Evolutionary conservation across 75 land plant species (phyloP), one percentile per base, ranked within the genome.

Genomic region (Cunninghamia lanceolata): DNA sequence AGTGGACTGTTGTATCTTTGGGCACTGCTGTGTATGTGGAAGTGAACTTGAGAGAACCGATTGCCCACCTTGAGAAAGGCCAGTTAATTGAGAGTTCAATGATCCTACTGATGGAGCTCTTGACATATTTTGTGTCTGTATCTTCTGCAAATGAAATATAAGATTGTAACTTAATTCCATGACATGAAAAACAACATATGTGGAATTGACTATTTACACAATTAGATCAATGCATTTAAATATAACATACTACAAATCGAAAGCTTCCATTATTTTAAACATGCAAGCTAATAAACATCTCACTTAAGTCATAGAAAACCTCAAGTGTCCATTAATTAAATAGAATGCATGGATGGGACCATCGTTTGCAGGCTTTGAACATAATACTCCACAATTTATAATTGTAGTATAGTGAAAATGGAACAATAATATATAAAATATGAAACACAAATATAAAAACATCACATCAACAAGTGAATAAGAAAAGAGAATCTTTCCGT

Each of bases 11-110:
- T 86, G 89, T 39, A 85, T 88, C 85, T 93, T 93, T 82, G 90
- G 47, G 88, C 90, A 91, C 89, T 91, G 92, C 52, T 91, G 92
- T 32, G 87, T 88, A 9, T 82, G 87, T 63, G 86, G 30, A 25
- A 90, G 21, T 82, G 89, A 81, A 66, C 84, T 90, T 32, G 87
- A 90, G 15, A 90, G 82, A 30, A 86, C 40, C 52, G 87, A 73
- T 47, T 90, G 91, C 35, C 88, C 90, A 85, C 88, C 89, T 86
- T 92, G 93, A 56, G 90, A 77, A 82, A 92, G 79, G 28, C 89
- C 88, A 63, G 92, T 87, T 70, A 92, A 46, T 59, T 93, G 92
- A 14, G 88, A 68, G 39, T 87, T 89, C 89, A 90, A 81, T 66
- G 90, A 90, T 86, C 89, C 89, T 46, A 89, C 85, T 8, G 92